These are phyloP conservation scores for Coemansia sp. DNA, from an alignment of 192 early-diverging fungal species.

Conservation along the genomic window DNA sequence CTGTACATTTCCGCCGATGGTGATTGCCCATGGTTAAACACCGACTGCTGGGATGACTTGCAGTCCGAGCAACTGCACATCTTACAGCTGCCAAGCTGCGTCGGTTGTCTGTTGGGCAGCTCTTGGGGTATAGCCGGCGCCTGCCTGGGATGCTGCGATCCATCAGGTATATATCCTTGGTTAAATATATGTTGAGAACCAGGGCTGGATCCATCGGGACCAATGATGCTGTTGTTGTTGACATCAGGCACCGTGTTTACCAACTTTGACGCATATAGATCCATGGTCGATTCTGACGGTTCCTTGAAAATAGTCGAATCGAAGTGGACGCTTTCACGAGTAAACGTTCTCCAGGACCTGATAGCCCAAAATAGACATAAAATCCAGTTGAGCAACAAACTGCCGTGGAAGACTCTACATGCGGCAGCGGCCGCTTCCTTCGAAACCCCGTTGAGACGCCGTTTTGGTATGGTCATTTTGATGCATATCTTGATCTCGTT, in stretches of 20 bases:
- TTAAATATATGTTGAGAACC: neutral
- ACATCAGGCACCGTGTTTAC: neutral
- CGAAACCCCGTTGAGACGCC: neutral
- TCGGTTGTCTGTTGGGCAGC: neutral
- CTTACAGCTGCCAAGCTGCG: neutral
- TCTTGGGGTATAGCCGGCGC: neutral
- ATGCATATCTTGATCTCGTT: slow-evolving; percentile 37
- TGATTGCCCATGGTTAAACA: neutral
- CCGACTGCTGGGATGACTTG: neutral
- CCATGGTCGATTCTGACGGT: slow-evolving; percentile 10
- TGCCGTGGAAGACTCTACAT: slow-evolving; percentile 36
- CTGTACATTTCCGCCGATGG: neutral
- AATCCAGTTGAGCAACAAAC: slow-evolving; percentile 43
- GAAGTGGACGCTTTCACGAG: slow-evolving; percentile 35
- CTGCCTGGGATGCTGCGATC: neutral
- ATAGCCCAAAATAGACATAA: slow-evolving; percentile 34
- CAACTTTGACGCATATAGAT: slow-evolving; percentile 11
- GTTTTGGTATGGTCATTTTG: slow-evolving; percentile 1
- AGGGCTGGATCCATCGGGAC: neutral
- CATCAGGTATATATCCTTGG: neutral
- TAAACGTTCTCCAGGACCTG: slow-evolving; percentile 41
- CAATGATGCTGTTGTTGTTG: neutral
- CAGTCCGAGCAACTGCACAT: neutral
- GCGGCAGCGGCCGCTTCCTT: slow-evolving; percentile 16
- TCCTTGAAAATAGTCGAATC: slow-evolving; percentile 48